Percentiles rank a stretch among this genome's conserved stretches.
These are phyloP conservation scores for Euphrasia confusa DNA, from an alignment of 257 asterid species.

Conservation along the genomic window DNA sequence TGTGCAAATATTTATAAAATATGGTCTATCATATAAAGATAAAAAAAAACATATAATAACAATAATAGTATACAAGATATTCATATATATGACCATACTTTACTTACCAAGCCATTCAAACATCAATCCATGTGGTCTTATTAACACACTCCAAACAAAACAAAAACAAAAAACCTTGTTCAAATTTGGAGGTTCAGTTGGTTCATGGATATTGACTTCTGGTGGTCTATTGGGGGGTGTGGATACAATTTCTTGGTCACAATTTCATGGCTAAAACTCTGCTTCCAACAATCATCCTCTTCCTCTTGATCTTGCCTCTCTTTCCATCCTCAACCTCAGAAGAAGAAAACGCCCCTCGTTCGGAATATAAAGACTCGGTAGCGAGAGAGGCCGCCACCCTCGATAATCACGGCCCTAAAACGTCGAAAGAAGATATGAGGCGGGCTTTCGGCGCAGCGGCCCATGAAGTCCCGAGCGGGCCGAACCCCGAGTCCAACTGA, in stretches of 20 bases:
- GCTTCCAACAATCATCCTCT: slow-evolving; percentile 22
- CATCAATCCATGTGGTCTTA: slow-evolving; percentile 28
- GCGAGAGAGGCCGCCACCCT: slow-evolving; percentile 20
- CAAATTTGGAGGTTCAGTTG: slow-evolving; percentile 45
- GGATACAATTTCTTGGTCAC: slow-evolving; percentile 34
- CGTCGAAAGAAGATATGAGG: slow-evolving; percentile 10
- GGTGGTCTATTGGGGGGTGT: slow-evolving; percentile 64
- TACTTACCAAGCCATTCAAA: slow-evolving; percentile 28
- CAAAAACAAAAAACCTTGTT: slow-evolving; percentile 6
- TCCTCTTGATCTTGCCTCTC: slow-evolving; percentile 29
- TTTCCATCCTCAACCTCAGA: slow-evolving; percentile 17
- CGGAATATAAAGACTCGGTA: slow-evolving; percentile 16
- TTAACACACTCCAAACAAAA: slow-evolving; percentile 12
- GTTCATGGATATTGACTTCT: slow-evolving; percentile 87
- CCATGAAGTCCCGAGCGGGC: slow-evolving; percentile 89
- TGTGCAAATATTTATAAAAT: slow-evolving; percentile 26
- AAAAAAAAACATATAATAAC: slow-evolving; percentile 27
- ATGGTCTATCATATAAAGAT: slow-evolving; percentile 18
- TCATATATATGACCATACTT: slow-evolving; percentile 29
- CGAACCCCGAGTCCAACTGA: slow-evolving; percentile 78
- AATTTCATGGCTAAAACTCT: slow-evolving; percentile 61
- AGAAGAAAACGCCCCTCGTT: slow-evolving; percentile 23
- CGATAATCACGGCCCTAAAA: background rate
- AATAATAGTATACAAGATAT: slow-evolving; percentile 15
- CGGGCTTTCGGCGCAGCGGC: slow-evolving; percentile 41